Evolutionary conservation across 1,284 basidiomycete species (phyloP), one percentile per base, ranked within the genome.

Genomic region (Grifola frondosa): DNA sequence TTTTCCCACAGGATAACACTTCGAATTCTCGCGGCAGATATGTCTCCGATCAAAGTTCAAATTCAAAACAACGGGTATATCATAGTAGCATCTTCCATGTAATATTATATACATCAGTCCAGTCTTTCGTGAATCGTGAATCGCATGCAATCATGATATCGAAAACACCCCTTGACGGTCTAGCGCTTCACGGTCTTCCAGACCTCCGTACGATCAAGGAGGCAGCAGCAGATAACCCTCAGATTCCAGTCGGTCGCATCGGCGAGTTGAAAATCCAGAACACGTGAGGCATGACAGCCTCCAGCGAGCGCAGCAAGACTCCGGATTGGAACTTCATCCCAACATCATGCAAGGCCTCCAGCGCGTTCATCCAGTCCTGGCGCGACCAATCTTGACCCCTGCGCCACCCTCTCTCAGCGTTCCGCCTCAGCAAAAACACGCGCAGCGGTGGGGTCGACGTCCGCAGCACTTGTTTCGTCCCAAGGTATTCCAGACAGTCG

Each of bases 311-410:
- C 20, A 61, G 51, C 22, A 86, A 68, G 15, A 68, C 68, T 3
- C 59, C 64, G 31, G 84, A 81, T 8, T 63, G 63, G 74, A 80
- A 87, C 23, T 60, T 54, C 4, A 61, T 61, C 4, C 75, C 83
- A 22, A 87, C 63, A 23, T 58, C 57, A 30, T 62, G 63, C 56
- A 89, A 52, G 35, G 66, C 70, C 6, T 57, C 54, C 47, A 84
- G 59, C 22, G 66, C 75, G 20, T 73, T 67, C 46, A 71, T 65
- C 85, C 87, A 89, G 52, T 80, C 82, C 39, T 69, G 66, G 39
- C 74, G 67, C 12, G 81, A 70, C 86, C 86, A 89, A 50, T 88
- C 83, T 55, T 80, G 76, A 5, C 85, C 86, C 20, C 74, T 63
- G 29, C 81, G 70, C 22, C 74, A 74, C 0, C 80, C 81, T 19